Evolutionary conservation across 2,329 filamentous ascomycete genomes (phyloP), one percentile per base, ranked within the genome.

Genomic region (Colletotrichum paranaense): DNA sequence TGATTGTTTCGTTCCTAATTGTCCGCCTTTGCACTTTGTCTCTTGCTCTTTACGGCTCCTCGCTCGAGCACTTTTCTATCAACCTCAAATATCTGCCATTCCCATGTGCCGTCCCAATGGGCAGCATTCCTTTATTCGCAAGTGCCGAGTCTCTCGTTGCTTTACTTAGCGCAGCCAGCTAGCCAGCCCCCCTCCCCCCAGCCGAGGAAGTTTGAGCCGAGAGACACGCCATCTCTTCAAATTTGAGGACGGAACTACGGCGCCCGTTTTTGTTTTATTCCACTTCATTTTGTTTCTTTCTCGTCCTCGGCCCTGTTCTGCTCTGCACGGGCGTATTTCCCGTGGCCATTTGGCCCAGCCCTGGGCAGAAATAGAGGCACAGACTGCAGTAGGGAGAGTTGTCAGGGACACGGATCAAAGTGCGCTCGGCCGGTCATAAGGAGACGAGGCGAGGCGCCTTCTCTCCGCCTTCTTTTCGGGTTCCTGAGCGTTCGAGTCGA

Each of bases 61-160:
- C 5, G 35, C 26, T 32, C 55, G 57, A 49, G 19, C 42, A 49
- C 30, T n/a, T 49, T 49, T n/a, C 42, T 49, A 9, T 49, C 42
- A 49, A 49, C 7, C 42, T 19, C 16, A 8, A 49, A n/a, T n/a
- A 49, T 49, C 62, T 60, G 68, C 58, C 19, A n/a, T 49, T n/a
- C 3, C 42, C 67, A 42, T 26, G 52, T 67, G 24, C 57, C 57
- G 58, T 58, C 67, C 67, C 55, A 26, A 66, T 72, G 30, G 49
- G 24, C 35, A 24, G 24, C 35, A 24, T 59, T 65, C 19, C 66
- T 69, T 69, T 69, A 56, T 35, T 19, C 24, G 46, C 68, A 57
- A 72, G 58, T 68, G 65, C 69, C 69, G 69, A 52, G 26, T 28
- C 24, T 35, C 11, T 58, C 19, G 42, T 49, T 49, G 42, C 42